Evolutionary conservation across 306 rosid genomes (phyloP).

Genomic region (Castanea mollissima): DNA sequence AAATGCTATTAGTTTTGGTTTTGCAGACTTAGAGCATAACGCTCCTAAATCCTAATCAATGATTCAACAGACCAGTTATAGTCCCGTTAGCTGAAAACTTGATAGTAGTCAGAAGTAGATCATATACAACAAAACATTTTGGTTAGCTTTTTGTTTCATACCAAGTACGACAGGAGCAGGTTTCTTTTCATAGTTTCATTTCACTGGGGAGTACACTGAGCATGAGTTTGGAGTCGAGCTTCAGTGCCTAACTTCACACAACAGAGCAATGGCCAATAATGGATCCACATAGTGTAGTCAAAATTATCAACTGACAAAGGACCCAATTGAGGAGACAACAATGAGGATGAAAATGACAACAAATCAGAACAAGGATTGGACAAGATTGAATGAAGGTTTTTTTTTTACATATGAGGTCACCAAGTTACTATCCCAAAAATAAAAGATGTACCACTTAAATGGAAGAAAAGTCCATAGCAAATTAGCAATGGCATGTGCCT

Average conservation of each 20-base stretch:
- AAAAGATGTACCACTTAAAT: constrained; percentile 3
- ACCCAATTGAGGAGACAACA: constrained; percentile 29
- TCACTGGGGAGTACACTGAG: neutral
- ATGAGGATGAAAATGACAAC: constrained; percentile 13
- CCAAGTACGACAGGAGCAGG: neutral
- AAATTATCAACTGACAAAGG: constrained; percentile 19
- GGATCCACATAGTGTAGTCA: constrained; percentile 23
- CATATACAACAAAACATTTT: neutral
- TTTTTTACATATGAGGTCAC: neutral
- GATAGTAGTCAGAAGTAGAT: neutral
- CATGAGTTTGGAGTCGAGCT: too few species aligned
- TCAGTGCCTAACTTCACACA: too few species aligned
- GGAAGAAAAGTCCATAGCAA: neutral
- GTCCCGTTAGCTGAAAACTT: neutral
- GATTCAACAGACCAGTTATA: neutral
- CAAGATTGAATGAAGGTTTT: neutral
- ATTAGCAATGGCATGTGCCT: constrained; percentile 36
- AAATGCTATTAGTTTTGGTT: too few species aligned
- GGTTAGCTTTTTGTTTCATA: neutral
- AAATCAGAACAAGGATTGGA: constrained; percentile 1
- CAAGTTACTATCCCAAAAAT: neutral
- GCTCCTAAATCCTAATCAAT: too few species aligned
- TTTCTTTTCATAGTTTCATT: neutral
- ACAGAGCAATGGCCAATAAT: constrained; percentile 15
- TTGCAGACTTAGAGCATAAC: too few species aligned